Base-by-base conservation (phyloP, 306 rosid genomes). In the Pyrus pyrifolia region DNA sequence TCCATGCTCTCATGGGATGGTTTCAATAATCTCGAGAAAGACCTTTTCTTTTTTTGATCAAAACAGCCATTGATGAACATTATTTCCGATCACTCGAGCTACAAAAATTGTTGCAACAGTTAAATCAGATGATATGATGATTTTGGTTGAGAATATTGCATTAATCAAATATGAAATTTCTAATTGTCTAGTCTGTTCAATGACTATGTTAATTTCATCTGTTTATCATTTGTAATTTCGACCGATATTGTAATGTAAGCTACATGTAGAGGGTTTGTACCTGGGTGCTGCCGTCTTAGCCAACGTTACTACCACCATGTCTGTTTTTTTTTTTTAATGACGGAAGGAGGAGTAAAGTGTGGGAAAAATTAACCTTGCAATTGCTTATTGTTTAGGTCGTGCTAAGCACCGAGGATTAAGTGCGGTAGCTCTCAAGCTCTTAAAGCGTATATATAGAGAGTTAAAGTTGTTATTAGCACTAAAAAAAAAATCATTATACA, bases 1-100 rank as follows among this genome's bases (percentile, higher is more conserved):
- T 87, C 96, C 23, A 70, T 87, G 63, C 83, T 87, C 69, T 73
- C 89, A 35, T 89, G 91, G 96, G 91, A 91, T 71, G 80, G 29
- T 17, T 85, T 87, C 88, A 78, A 80, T 79, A 76, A 78, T 77
- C 85, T 85, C 31, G 85, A 88, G 25, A 86, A 82, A 77, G 91
- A 84, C 64, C 74, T 82, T 79, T 80, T 77, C 79, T 83, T 73
- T 77, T 80, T 77, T 81, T 78, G 68, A 75, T 49, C 53, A 79
- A 85, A 31, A 29, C 21, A 44, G 80, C 63, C 12, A 8, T 14
- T 76, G 64, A 66, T 42, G 63, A 82, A 19, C 73, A 78, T 58
- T 67, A 79, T 69, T 58, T 53, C n/a, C 58, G 35, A 13, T 35
- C 53, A 72, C 33, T 53, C 51, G n/a, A 57, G 66, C 44, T 73